Percentiles rank a stretch among this genome's conserved stretches.
phyloP scores from a whole-genome alignment of 108 stramenopile species.

The Epithemia pelagica region DNA sequence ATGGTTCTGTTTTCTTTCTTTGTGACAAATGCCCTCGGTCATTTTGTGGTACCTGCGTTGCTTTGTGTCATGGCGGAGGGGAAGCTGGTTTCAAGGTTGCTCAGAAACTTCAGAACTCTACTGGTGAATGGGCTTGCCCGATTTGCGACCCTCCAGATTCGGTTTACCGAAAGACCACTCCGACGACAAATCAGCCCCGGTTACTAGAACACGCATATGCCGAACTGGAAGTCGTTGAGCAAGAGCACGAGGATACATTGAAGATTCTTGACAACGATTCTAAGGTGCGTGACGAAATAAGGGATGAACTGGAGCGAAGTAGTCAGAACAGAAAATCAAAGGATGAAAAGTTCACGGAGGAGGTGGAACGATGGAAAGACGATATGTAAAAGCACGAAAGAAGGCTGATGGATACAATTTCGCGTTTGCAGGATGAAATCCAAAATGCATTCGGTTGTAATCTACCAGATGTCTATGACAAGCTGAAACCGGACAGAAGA shows the following conservation, averaged over 20 bases:
- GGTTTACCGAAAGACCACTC: neutral
- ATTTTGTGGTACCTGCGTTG: neutral
- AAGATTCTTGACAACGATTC: neutral
- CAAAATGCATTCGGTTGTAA: neutral
- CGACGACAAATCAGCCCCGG: neutral
- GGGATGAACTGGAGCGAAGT: neutral
- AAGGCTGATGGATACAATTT: neutral
- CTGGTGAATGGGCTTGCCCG: neutral
- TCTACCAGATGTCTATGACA: neutral
- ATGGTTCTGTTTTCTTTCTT: neutral
- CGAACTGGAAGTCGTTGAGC: neutral
- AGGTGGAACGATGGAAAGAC: neutral
- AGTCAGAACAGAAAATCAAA: neutral
- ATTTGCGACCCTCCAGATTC: neutral
- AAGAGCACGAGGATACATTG: neutral
- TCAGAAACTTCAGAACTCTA: neutral
- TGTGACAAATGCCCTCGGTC: neutral
- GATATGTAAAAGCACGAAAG: neutral
- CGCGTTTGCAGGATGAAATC: conserved; percentile 2
- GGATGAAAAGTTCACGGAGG: conserved; percentile 4
- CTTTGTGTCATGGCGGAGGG: neutral
- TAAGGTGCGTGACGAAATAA: neutral
- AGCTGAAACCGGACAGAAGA: neutral
- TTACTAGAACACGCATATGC: neutral
- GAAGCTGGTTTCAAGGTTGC: neutral